A percentile compares a stretch with the other conserved stretches of the same genome.
These are phyloP conservation scores for Chaetomium fimeti DNA, from an alignment of 495 filamentous ascomycete species.

Conservation along the genomic window DNA sequence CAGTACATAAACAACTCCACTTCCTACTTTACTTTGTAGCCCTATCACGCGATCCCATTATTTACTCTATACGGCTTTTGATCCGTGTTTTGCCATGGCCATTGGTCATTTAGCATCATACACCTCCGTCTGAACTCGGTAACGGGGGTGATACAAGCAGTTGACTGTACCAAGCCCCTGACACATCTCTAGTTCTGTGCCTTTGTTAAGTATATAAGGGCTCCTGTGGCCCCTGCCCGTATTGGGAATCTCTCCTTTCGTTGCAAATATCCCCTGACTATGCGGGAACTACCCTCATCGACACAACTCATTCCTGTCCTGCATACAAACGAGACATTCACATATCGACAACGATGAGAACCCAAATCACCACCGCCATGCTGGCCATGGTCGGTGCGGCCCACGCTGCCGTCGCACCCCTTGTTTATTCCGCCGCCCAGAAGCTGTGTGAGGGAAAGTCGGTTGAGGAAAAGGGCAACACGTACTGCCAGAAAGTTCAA, in stretches of 20 bases:
- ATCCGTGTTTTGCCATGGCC: not conserved
- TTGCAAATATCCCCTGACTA: not conserved
- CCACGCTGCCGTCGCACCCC: not conserved
- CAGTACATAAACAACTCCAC: too few relatives aligned
- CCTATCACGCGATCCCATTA: too few relatives aligned
- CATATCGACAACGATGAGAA: conserved; percentile 9
- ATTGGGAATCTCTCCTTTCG: not conserved
- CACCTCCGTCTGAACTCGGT: not conserved
- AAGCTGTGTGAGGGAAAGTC: conserved; percentile 22
- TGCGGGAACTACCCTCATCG: not conserved
- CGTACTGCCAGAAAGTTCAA: conserved; percentile 58
- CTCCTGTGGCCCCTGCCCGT: not conserved
- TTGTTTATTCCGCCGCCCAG: not conserved
- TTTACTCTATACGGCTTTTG: not conserved
- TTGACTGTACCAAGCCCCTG: not conserved
- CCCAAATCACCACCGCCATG: conserved; percentile 1
- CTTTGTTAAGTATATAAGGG: not conserved
- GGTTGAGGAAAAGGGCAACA: conserved; percentile 40
- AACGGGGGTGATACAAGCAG: not conserved
- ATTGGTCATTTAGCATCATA: not conserved
- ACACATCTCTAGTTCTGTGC: not conserved
- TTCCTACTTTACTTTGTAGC: too few relatives aligned
- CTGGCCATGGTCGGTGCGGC: conserved; percentile 8
- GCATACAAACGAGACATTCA: not conserved
- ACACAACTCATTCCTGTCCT: not conserved